Base-by-base conservation (phyloP, 352 stramenopile genomes). In the Phytophthora capsici region DNA sequence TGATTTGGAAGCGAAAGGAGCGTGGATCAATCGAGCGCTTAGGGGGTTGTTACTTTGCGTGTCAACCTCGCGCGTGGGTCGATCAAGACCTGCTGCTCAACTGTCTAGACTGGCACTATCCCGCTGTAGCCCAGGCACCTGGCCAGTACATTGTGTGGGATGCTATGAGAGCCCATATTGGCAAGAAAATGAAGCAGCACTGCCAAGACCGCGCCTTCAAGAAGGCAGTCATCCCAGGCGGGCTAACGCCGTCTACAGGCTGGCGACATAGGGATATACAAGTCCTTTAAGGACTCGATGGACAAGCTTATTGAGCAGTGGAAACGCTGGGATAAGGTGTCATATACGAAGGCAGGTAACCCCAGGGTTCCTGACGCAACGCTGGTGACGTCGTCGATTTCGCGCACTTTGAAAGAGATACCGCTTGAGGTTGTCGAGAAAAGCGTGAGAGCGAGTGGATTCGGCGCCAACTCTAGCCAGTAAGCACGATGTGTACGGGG, bases 41-140 rank as follows among this genome's bases (percentile, higher is more conserved):
- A 20, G 26, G 26, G 5, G 46, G 26, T n/a, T 53, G 46, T 14
- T 41, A 53, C 38, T 25, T 41, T 12, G 38, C 26, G 4, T 53
- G 38, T 17, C 46, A 53, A 30, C 46, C 46, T 16, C 50, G 60
- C 46, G 23, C 60, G 43, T 46, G 60, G 48, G 45, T 63, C 5
- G 38, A 49, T 30, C 25, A 69, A 55, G 47, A 43, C 41, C 17
- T 19, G 30, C 30, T 36, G n/a, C n/a, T 36, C 12, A 36, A 36
- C 30, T 36, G 30, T n/a, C n/a, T n/a, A n/a, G n/a, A 36, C 30
- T 36, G n/a, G n/a, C n/a, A n/a, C n/a, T n/a, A n/a, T n/a, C n/a
- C n/a, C n/a, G 12, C 30, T 36, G 30, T 36, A 10, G 30, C n/a
- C n/a, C n/a, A n/a, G n/a, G n/a, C n/a, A n/a, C n/a, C n/a, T 36